phyloP scores from a whole-genome alignment of 164 flowering plant genomes.

The Chimonanthus salicifolius region DNA sequence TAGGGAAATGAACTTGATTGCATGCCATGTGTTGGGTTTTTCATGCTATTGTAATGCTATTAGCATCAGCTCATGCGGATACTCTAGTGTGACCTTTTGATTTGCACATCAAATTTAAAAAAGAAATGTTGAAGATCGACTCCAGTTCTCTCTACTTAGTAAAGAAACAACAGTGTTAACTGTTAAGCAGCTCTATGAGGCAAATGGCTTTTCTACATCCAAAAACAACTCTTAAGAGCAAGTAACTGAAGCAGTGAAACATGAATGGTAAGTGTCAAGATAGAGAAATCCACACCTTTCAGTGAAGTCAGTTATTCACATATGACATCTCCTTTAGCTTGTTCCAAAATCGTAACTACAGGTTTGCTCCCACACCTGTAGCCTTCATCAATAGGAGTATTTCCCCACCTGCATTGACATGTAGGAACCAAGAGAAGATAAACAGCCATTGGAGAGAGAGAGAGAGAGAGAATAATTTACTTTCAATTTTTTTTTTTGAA shows the following conservation, averaged over 20 bases:
- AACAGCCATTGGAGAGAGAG: neutral
- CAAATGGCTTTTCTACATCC: neutral
- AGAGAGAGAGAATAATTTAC: neutral
- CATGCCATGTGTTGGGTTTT: no score
- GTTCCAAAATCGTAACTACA: slow-evolving; percentile 19
- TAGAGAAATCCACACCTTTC: slow-evolving; percentile 3
- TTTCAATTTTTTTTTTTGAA: neutral
- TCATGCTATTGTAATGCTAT: no score
- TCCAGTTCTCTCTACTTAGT: neutral
- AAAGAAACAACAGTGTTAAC: neutral
- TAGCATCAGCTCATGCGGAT: no score
- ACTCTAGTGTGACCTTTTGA: no score
- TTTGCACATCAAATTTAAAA: no score
- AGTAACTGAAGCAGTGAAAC: neutral
- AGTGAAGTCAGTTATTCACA: neutral
- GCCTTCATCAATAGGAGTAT: slow-evolving; percentile 36
- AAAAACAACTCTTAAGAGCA: neutral
- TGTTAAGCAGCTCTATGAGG: neutral
- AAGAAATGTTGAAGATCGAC: no score
- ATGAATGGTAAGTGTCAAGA: neutral
- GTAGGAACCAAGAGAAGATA: neutral
- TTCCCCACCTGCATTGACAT: slow-evolving; percentile 42
- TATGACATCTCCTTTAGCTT: slow-evolving; percentile 15
- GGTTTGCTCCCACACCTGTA: slow-evolving; percentile 26
- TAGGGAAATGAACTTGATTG: no score